Percentiles rank a stretch among this genome's conserved stretches.
Conservation (phyloP, 495 filamentous ascomycete species). For the Beverwykella pulmonaria region DNA sequence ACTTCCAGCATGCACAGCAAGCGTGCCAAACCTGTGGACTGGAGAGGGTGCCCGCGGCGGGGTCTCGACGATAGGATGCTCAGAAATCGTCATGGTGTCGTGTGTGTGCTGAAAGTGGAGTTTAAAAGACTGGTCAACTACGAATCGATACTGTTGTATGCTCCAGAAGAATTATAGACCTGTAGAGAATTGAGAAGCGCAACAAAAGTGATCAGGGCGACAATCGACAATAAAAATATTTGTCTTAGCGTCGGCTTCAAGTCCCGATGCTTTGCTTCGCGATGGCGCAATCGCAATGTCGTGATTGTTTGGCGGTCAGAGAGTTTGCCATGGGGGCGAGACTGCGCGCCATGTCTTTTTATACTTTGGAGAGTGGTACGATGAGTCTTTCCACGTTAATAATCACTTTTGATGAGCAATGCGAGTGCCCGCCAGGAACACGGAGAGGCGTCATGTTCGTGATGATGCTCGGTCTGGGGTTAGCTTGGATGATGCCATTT, state of each 20-base stretch:
- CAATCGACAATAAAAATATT: background rate
- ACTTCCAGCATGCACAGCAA: slow-evolving; percentile 90
- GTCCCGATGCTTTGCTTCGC: slow-evolving; percentile 2
- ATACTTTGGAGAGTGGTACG: background rate
- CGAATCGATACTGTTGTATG: background rate
- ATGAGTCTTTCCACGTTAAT: slow-evolving; percentile 3
- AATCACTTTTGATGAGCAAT: slow-evolving; percentile 24
- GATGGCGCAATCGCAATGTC: slow-evolving; percentile 22
- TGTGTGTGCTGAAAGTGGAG: background rate
- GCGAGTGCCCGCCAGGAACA: background rate
- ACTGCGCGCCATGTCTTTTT: too few relatives aligned
- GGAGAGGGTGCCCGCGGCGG: slow-evolving; percentile 62
- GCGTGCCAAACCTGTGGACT: slow-evolving; percentile 78
- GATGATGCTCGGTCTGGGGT: background rate
- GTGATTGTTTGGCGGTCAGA: background rate
- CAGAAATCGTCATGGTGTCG: slow-evolving; percentile 45
- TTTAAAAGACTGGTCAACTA: too few relatives aligned
- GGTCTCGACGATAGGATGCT: slow-evolving; percentile 60
- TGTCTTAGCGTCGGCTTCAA: slow-evolving; percentile 1
- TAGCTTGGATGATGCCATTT: slow-evolving; percentile 21
- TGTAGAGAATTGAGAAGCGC: background rate
- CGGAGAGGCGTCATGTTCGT: background rate
- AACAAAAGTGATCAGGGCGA: background rate
- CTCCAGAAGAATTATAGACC: too few relatives aligned
- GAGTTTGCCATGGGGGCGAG: background rate